phyloP scores from a whole-genome alignment of 495 filamentous ascomycete genomes.

The Hypoxylon rickii region DNA sequence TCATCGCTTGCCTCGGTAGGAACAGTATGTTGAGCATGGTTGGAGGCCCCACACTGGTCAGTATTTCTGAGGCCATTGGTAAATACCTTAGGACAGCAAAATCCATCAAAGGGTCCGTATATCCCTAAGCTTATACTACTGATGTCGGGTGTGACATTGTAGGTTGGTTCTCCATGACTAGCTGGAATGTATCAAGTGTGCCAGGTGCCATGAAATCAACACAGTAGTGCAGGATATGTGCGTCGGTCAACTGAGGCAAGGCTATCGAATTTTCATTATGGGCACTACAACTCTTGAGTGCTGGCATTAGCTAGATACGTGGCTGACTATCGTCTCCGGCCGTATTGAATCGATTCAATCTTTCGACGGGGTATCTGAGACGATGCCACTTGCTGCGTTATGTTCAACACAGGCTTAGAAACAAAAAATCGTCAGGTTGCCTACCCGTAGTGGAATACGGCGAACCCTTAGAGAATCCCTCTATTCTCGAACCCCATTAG shows the following conservation, averaged over 20 bases:
- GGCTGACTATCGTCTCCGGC: background rate
- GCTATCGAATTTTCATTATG: background rate
- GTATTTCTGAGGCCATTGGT: no score
- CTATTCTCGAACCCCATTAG: slow-evolving; percentile 2
- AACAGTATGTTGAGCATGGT: no score
- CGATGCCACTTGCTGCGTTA: slow-evolving; percentile 17
- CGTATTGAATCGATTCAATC: background rate
- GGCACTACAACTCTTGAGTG: slow-evolving; percentile 1
- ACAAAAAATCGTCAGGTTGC: slow-evolving; percentile 15
- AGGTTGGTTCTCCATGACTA: no score
- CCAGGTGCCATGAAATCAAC: background rate
- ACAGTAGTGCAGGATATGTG: background rate
- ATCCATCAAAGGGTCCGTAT: no score
- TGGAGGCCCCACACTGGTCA: no score
- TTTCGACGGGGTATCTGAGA: slow-evolving; percentile 6
- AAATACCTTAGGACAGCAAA: no score
- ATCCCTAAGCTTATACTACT: no score
- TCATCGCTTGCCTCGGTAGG: no score
- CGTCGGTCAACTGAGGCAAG: background rate
- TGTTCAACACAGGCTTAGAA: slow-evolving; percentile 27
- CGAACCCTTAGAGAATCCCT: slow-evolving; percentile 4
- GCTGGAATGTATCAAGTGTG: no score
- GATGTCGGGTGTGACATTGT: no score
- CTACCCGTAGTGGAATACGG: slow-evolving; percentile 23
- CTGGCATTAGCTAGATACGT: slow-evolving; percentile 2